Conservation (phyloP, 805 yeast species). For the Myxozyma neglecta region DNA sequence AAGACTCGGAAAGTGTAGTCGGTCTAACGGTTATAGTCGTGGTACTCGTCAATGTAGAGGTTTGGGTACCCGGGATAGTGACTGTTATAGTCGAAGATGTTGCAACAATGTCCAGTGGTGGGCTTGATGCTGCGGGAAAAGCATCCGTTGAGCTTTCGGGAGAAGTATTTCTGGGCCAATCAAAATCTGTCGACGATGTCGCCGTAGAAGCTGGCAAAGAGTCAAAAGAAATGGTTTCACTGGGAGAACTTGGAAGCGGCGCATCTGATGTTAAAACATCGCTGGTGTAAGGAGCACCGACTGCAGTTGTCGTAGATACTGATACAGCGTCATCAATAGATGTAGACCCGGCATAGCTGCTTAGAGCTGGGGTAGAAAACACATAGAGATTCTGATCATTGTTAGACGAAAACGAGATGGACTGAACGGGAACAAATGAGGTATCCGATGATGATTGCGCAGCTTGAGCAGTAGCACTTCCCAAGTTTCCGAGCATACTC, state of each 20-base stretch:
- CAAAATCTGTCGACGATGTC: background rate
- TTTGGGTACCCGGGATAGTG: slow-evolving; percentile 3
- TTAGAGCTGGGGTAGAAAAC: too few relatives aligned
- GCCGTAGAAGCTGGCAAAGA: background rate
- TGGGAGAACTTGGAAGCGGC: too few relatives aligned
- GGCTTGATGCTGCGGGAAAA: background rate
- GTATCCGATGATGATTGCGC: background rate
- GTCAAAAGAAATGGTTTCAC: background rate
- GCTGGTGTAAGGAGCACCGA: too few relatives aligned
- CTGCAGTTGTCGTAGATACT: background rate
- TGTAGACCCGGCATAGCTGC: slow-evolving; percentile 1
- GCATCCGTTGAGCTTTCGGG: background rate
- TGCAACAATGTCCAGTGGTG: slow-evolving; percentile 10
- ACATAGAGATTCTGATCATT: slow-evolving; percentile 1
- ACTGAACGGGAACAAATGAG: background rate
- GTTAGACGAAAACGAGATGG: background rate
- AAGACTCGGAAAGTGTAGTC: slow-evolving; percentile 13
- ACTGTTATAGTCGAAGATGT: background rate
- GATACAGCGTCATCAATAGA: background rate
- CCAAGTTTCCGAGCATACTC: slow-evolving; percentile 39
- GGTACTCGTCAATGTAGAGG: slow-evolving; percentile 26
- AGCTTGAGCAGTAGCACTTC: background rate
- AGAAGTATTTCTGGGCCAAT: too few relatives aligned
- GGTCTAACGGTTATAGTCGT: slow-evolving; percentile 2
- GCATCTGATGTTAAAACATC: too few relatives aligned